Evolutionary conservation across 768 basidiomycete species (phyloP).

Genomic region (Fistulinella prunicolor): DNA sequence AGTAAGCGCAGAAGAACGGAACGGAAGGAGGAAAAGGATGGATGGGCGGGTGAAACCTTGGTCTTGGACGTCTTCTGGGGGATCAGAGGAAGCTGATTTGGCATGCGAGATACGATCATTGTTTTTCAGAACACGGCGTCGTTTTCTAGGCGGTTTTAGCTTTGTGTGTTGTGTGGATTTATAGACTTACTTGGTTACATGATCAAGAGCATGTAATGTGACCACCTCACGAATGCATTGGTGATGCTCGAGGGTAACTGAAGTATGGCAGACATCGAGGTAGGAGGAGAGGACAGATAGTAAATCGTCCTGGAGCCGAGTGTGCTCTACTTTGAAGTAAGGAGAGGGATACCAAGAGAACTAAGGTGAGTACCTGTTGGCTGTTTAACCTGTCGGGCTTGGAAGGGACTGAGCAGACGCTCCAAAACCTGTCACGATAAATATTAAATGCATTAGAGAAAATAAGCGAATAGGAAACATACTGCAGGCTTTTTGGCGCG

Average conservation of each 20-base stretch:
- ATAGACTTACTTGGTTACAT: constrained; percentile 71
- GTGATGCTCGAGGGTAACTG: constrained; percentile 62
- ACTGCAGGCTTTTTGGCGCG: constrained; percentile 24
- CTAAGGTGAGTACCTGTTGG: constrained; percentile 41
- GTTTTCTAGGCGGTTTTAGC: constrained; percentile 58
- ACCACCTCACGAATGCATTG: constrained; percentile 63
- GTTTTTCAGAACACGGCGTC: constrained; percentile 85
- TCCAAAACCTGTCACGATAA: constrained; percentile 47
- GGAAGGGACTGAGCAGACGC: constrained; percentile 54
- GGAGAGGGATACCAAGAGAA: not conserved
- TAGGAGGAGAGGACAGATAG: constrained; percentile 64
- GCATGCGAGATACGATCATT: constrained; percentile 86
- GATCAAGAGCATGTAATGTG: constrained; percentile 81
- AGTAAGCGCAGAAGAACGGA: constrained; percentile 81
- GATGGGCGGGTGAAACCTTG: constrained; percentile 98
- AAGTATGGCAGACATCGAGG: constrained; percentile 74
- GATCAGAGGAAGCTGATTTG: constrained; percentile 51
- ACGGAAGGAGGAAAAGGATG: constrained; percentile 86
- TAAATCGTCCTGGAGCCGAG: constrained; percentile 61
- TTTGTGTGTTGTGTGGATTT: not conserved
- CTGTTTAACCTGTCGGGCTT: constrained; percentile 50
- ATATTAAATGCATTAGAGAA: not conserved
- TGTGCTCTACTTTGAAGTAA: constrained; percentile 38
- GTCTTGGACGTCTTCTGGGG: constrained; percentile 81
- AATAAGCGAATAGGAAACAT: constrained; percentile 5